Conservation (phyloP, 306 rosid species). For the Lupinus albus region DNA sequence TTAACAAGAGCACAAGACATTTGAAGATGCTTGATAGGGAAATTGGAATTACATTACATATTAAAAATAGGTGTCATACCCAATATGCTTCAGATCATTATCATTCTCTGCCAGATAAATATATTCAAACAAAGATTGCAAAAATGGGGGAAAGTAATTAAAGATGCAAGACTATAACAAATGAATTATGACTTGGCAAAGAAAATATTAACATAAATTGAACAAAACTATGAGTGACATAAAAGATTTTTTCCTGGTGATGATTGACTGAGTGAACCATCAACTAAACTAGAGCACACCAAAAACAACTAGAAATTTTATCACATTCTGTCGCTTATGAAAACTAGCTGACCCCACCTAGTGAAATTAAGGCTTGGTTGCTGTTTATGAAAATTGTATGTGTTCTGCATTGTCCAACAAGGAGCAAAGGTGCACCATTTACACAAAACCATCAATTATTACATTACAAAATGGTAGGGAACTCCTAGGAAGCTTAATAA, state of each 20-base stretch:
- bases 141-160: not conserved
- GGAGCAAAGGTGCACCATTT: slow-evolving; percentile 25
- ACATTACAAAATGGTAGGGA: not conserved
- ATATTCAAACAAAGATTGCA: not conserved
- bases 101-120: slow-evolving; percentile 4
- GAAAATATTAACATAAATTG: not conserved
- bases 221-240: slow-evolving; percentile 1
- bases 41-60: not conserved
- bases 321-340: not conserved
- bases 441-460: slow-evolving; percentile 2
- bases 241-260: not conserved
- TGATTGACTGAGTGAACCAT: slow-evolving; percentile 13
- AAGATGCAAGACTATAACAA: not conserved
- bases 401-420: slow-evolving; percentile 12
- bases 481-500: slow-evolving; percentile 16
- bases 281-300: not conserved
- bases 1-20: slow-evolving; percentile 32
- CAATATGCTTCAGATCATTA: slow-evolving; percentile 8
- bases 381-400: slow-evolving; percentile 1
- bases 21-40: slow-evolving; percentile 5
- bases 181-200: slow-evolving; percentile 9
- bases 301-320: not conserved
- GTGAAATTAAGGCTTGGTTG: too few species aligned
- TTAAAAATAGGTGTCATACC: not conserved
- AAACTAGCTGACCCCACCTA: too few species aligned